Conservation (phyloP, 371 early-diverging fungal genomes). For the Nematocida parisii region DNA sequence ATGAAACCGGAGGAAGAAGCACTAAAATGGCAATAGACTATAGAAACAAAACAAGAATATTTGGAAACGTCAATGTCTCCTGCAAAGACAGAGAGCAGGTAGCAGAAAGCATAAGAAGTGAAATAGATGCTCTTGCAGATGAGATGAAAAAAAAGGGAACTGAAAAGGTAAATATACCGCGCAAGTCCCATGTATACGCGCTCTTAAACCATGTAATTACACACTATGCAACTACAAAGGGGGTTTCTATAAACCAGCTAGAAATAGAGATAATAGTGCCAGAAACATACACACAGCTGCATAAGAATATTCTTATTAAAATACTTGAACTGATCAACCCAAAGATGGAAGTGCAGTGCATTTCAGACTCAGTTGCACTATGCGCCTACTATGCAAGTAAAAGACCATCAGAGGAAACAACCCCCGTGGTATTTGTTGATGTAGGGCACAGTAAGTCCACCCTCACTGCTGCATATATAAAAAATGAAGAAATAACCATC, state of each 20-base stretch:
- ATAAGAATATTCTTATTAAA: constrained; percentile 19
- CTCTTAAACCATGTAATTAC: constrained; percentile 19
- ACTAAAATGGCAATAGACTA: constrained; percentile 49
- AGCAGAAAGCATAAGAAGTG: constrained; percentile 34
- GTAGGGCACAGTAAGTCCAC: constrained; percentile 33
- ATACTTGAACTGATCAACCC: constrained; percentile 7
- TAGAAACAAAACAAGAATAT: constrained; percentile 43
- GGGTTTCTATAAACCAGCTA: constrained; percentile 4
- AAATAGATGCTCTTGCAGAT: constrained; percentile 19
- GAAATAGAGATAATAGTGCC: constrained; percentile 50
- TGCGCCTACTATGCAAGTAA: constrained; percentile 43
- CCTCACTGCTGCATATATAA: constrained; percentile 12
- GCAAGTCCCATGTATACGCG: constrained; percentile 20
- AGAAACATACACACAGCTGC: constrained; percentile 26
- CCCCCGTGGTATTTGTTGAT: constrained; percentile 15
- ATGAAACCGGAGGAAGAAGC: constrained; percentile 32
- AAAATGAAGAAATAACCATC: neutral
- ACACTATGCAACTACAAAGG: constrained; percentile 5
- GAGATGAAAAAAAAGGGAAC: neutral
- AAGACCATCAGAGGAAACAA: neutral
- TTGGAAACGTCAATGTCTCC: constrained; percentile 31
- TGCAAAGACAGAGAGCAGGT: constrained; percentile 49
- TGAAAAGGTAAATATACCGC: neutral
- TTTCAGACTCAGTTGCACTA: constrained; percentile 51
- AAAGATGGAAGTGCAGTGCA: neutral